phyloP scores from a whole-genome alignment of 352 stramenopile species.

The Phytophthora quininea region DNA sequence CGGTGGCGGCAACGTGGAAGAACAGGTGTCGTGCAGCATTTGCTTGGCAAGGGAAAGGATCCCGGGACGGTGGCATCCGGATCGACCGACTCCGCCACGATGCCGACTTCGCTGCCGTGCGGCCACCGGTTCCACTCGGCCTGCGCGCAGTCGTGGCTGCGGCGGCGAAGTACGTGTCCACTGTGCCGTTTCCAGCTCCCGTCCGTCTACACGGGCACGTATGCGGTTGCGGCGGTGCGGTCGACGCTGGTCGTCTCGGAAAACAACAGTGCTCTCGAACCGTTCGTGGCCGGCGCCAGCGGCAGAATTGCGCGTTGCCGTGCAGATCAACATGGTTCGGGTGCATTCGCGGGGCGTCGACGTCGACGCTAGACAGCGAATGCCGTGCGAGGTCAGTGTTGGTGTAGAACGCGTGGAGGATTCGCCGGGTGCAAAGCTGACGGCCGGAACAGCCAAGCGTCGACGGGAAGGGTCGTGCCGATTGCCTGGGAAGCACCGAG shows the following conservation, averaged over 20 bases:
- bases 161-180: slow-evolving; percentile 90
- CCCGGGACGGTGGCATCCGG: slow-evolving; percentile 31
- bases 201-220: slow-evolving; percentile 70
- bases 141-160: slow-evolving; percentile 92
- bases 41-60: slow-evolving; percentile 70
- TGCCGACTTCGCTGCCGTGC: slow-evolving; percentile 76
- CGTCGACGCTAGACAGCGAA: slow-evolving; percentile 30
- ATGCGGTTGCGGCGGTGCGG: slow-evolving; percentile 62
- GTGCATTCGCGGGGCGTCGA: slow-evolving; percentile 38
- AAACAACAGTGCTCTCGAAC: slow-evolving; percentile 12
- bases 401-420: slow-evolving; percentile 60
- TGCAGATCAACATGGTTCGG: slow-evolving; percentile 67
- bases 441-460: slow-evolving; percentile 7
- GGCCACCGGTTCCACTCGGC: slow-evolving; percentile 92
- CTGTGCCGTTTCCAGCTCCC: slow-evolving; percentile 92
- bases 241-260: slow-evolving; percentile 59
- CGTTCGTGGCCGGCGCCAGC: slow-evolving; percentile 19
- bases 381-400: slow-evolving; percentile 64
- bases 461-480: slow-evolving; percentile 1
- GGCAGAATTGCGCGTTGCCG: slow-evolving; percentile 50
- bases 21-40: slow-evolving; percentile 74
- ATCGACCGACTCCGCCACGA: background rate
- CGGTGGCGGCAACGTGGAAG: background rate
- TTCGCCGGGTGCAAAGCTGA: background rate
- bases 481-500: background rate